These are phyloP conservation scores for Lichtheimia ramosa DNA, from an alignment of 371 early-diverging fungal genomes.

Conservation along the genomic window DNA sequence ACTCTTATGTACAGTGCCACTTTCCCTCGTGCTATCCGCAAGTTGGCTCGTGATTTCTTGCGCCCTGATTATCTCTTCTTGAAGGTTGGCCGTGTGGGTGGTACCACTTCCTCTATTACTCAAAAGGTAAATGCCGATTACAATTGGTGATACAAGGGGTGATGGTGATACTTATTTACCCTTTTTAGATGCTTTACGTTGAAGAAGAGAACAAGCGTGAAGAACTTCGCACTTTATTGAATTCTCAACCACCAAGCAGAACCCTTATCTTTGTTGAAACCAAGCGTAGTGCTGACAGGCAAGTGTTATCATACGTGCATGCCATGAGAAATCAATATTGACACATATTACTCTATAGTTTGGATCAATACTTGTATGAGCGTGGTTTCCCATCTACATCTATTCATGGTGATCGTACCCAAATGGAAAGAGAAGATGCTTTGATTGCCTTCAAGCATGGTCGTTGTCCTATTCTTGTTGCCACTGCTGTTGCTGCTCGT, in stretches of 20 bases:
- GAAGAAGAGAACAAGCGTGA: slow-evolving; percentile 59
- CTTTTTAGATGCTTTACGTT: slow-evolving; percentile 87
- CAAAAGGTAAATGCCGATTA: slow-evolving; percentile 32
- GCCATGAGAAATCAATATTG: slow-evolving; percentile 31
- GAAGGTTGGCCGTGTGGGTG: slow-evolving; percentile 56
- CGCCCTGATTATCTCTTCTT: slow-evolving; percentile 58
- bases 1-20: slow-evolving; percentile 99
- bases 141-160: slow-evolving; percentile 51
- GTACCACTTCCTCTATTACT: slow-evolving; percentile 52
- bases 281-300: slow-evolving; percentile 80
- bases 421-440: slow-evolving; percentile 80
- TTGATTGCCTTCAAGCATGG: slow-evolving; percentile 76
- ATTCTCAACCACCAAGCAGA: slow-evolving; percentile 50
- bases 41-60: slow-evolving; percentile 90
- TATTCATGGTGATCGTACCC: slow-evolving; percentile 78
- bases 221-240: slow-evolving; percentile 29
- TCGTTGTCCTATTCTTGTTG: slow-evolving; percentile 79
- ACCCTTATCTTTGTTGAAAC: slow-evolving; percentile 86
- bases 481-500: slow-evolving; percentile 92
- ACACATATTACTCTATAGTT: slow-evolving; percentile 15
- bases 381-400: slow-evolving; percentile 68
- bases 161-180: slow-evolving; percentile 27
- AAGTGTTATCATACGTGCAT: slow-evolving; percentile 16
- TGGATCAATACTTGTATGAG: slow-evolving; percentile 73
- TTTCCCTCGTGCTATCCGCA: slow-evolving; percentile 93